Evolutionary conservation across 805 yeast species (phyloP).

Genomic region (Candida taoyuanica): DNA sequence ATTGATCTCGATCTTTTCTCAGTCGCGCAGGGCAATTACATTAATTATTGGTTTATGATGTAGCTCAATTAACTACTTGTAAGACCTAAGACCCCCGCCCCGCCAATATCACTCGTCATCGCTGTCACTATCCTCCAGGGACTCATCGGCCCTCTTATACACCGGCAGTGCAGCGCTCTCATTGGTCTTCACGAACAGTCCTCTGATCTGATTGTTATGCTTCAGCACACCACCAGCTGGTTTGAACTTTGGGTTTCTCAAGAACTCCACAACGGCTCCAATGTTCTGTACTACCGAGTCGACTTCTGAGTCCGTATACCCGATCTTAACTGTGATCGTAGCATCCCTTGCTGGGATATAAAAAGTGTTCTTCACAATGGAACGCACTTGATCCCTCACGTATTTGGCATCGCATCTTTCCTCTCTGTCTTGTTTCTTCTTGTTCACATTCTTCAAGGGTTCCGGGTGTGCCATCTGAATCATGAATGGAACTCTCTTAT

Average conservation of each 20-base stretch:
- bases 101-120: constrained; percentile 4
- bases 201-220: constrained; percentile 41
- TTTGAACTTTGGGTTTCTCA: constrained; percentile 39
- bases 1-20: too few species aligned
- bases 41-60: too few species aligned
- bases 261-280: constrained; percentile 43
- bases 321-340: constrained; percentile 56
- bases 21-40: too few species aligned
- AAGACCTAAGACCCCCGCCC: too few species aligned
- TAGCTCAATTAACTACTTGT: too few species aligned
- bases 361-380: constrained; percentile 58
- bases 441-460: not conserved
- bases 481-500: constrained; percentile 64
- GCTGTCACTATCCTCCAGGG: not conserved
- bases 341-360: constrained; percentile 61
- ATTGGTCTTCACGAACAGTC: constrained; percentile 57
- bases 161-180: constrained; percentile 67
- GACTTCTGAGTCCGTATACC: constrained; percentile 43
- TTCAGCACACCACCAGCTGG: constrained; percentile 56
- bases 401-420: constrained; percentile 63
- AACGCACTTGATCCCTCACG: constrained; percentile 58
- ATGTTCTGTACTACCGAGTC: constrained; percentile 47
- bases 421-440: constrained; percentile 39
- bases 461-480: constrained; percentile 45
- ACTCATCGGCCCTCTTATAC: constrained; percentile 16